Evolutionary conservation across 23 red algal genomes (phyloP).

Genomic region (Chondrus crispus): DNA sequence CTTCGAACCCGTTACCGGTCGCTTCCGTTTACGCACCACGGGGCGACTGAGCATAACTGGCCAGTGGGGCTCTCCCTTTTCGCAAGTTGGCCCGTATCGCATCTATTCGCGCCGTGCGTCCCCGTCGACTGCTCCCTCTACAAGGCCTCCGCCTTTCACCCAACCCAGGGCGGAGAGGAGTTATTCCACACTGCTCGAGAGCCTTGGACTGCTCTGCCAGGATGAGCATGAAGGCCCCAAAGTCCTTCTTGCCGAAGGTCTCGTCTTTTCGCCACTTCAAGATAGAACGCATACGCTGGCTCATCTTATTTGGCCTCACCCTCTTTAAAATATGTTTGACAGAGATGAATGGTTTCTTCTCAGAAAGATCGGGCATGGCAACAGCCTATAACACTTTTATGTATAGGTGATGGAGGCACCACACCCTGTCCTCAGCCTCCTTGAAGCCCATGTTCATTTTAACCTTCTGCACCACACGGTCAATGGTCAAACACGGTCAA

Average conservation of each 20-base stretch:
- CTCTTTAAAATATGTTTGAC: neutral
- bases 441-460: neutral
- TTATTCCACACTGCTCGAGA: neutral
- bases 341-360: constrained; percentile 2
- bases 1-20: too few relatives aligned
- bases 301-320: neutral
- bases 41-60: too few relatives aligned
- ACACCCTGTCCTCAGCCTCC: neutral
- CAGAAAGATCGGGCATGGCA: neutral
- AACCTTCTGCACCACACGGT: neutral
- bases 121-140: too few relatives aligned
- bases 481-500: neutral
- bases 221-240: neutral
- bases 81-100: too few relatives aligned
- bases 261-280: neutral
- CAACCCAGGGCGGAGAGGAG: too few relatives aligned
- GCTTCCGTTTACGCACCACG: too few relatives aligned
- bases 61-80: too few relatives aligned
- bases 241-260: constrained; percentile 6
- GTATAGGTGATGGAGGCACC: neutral
- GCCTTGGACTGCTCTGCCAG: neutral
- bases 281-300: neutral
- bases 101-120: too few relatives aligned
- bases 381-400: neutral
- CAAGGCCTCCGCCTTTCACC: too few relatives aligned